Evolutionary conservation across 176 grass and related monocot species (phyloP).

Genomic region (Pharus latifolius): DNA sequence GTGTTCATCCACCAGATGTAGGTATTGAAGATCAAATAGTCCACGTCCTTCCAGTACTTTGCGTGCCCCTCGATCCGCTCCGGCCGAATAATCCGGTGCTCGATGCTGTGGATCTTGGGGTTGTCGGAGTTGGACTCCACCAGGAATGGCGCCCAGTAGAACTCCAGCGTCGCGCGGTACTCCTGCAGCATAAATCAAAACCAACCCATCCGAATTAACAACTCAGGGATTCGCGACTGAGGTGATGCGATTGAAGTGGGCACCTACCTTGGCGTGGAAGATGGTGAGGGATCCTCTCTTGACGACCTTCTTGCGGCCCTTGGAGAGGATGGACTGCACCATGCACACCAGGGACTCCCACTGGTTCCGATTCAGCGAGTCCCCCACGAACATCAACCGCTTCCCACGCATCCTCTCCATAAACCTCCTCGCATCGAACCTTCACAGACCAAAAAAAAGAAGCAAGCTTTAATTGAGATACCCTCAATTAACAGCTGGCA

Average conservation of each 20-base stretch:
- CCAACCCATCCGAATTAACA: no score
- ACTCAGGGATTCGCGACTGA: no score
- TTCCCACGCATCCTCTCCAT: conserved; percentile 73
- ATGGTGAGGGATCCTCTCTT: conserved; percentile 24
- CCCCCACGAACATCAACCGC: conserved; percentile 83
- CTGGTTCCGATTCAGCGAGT: conserved; percentile 95
- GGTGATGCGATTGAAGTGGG: no score
- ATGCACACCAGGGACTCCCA: conserved; percentile 89
- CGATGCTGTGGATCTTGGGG: conserved; percentile 60
- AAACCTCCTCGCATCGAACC: conserved; percentile 73
- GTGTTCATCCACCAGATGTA: conserved; percentile 99
- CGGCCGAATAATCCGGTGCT: conserved; percentile 38
- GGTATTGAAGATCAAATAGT: conserved; percentile 95
- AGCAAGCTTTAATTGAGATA: no score
- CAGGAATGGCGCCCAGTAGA: conserved; percentile 95
- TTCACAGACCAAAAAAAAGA: no score
- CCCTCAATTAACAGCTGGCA: no score
- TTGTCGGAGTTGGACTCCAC: conserved; percentile 94
- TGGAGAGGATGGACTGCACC: conserved; percentile 43
- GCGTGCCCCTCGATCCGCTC: conserved; percentile 60
- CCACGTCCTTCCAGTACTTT: conserved; percentile 50
- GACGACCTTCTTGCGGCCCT: conserved; percentile 33
- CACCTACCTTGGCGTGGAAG: conserved; percentile 72
- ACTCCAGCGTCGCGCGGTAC: conserved; percentile 78
- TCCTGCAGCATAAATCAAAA: no score